Evolutionary conservation across 768 basidiomycete genomes (phyloP), one percentile per base, ranked within the genome.

Genomic region (Russula compacta): DNA sequence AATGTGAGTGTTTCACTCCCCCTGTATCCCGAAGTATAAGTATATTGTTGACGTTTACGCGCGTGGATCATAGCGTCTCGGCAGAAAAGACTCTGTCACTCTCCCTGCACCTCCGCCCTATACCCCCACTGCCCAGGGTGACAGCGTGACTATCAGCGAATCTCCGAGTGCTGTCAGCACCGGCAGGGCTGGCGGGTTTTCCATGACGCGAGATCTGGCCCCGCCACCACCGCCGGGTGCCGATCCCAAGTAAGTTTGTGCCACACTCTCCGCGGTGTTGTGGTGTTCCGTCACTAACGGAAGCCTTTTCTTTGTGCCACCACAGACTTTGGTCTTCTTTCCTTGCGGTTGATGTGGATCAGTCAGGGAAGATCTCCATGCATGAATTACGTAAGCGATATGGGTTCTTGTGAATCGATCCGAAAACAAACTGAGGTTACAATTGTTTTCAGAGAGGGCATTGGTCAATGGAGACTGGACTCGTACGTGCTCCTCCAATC

Each of bases 251-350:
- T 92, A 66, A 71, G 86, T 75, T 14, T 42, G 2, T 10, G 11
- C 17, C 15, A 36, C 11, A n/a, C 12, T 24, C 12, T 10, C 9
- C 2, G 53, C 6, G 35, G 33, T 2, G 4, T 6, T 55, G 53
- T 5, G 35, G 33, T 2, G 4, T 6, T 55, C n/a, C 52, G 52
- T 17, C 32, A 50, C 40, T n/a, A 17, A 8, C 6, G 1, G 11
- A 36, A 3, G 14, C 43, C 14, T 14, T 32, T 36, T n/a, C n/a
- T 33, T 39, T n/a, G n/a, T n/a, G n/a, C n/a, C 6, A 6, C 8
- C 56, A 6, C 42, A 91, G 89, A 67, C 68, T 91, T 11, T 90
- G 87, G 87, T 72, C 65, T 44, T 87, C 85, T 85, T 92, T 92
- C 73, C 64, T 69, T 24, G 69, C 82, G 12, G 89, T 90, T n/a